These are phyloP conservation scores for Talaromyces sp. DNA, from an alignment of 2,329 filamentous ascomycete genomes.

Conservation along the genomic window DNA sequence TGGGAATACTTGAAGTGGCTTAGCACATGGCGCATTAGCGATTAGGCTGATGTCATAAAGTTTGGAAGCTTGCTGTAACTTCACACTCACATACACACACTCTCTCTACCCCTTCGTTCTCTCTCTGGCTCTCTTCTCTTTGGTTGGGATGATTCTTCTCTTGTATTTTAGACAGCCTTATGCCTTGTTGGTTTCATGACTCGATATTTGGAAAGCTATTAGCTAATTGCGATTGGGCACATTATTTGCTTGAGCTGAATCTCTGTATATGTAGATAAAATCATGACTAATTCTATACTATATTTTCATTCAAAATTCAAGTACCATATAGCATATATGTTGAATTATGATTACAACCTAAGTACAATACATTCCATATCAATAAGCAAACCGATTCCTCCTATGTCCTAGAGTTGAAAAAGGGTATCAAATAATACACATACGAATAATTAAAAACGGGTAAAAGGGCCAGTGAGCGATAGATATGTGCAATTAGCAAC, in stretches of 20 bases:
- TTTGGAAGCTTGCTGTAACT: not conserved
- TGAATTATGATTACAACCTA: constrained; percentile 6
- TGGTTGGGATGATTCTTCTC: not conserved
- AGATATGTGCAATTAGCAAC: constrained; percentile 32
- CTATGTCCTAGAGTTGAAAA: not conserved
- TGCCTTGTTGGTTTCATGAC: constrained; percentile 5
- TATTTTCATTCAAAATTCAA: not conserved
- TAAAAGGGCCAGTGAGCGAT: not conserved
- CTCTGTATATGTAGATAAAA: not conserved
- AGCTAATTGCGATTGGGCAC: not conserved
- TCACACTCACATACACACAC: not conserved
- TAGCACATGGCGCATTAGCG: constrained; percentile 77
- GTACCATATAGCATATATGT: not conserved
- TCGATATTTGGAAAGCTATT: constrained; percentile 8
- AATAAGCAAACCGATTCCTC: not conserved
- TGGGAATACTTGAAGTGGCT: constrained; percentile 96
- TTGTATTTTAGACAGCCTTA: constrained; percentile 12
- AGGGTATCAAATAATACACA: constrained; percentile 13
- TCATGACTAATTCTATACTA: not conserved
- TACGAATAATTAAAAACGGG: not conserved
- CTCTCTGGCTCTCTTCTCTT: not conserved
- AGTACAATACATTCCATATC: not conserved
- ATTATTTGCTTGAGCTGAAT: not conserved
- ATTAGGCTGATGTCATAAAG: constrained; percentile 39
- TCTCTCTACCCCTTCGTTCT: not conserved